Evolutionary conservation across 2,329 filamentous ascomycete species (phyloP).

Genomic region (Fusarium sp.): DNA sequence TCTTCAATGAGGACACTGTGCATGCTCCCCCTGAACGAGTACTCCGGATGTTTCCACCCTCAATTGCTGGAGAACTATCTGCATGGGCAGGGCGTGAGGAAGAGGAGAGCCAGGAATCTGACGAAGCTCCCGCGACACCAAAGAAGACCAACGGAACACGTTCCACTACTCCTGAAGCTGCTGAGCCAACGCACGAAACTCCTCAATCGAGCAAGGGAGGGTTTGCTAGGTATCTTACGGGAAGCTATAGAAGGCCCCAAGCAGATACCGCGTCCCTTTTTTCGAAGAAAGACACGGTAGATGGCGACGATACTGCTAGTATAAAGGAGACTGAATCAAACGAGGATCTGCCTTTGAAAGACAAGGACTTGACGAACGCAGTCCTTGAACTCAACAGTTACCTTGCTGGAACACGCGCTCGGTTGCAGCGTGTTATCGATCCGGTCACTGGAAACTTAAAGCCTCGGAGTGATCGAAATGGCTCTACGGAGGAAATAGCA

Average conservation of each 20-base stretch:
- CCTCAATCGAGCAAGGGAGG: slow-evolving; percentile 56
- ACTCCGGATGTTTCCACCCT: slow-evolving; percentile 82
- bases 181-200: slow-evolving; percentile 44
- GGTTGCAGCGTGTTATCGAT: slow-evolving; percentile 71
- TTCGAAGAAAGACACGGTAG: slow-evolving; percentile 64
- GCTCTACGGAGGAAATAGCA: slow-evolving; percentile 61
- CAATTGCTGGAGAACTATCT: slow-evolving; percentile 85
- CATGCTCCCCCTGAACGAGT: slow-evolving; percentile 90
- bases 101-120: slow-evolving; percentile 49
- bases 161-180: slow-evolving; percentile 45
- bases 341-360: slow-evolving; percentile 70
- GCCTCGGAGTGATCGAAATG: slow-evolving; percentile 57
- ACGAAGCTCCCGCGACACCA: slow-evolving; percentile 49
- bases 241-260: slow-evolving; percentile 57
- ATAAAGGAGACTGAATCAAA: slow-evolving; percentile 56
- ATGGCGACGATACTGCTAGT: slow-evolving; percentile 67
- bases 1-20: slow-evolving; percentile 86
- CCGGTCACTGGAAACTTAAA: slow-evolving; percentile 72
- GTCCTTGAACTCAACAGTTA: slow-evolving; percentile 88
- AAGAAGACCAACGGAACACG: slow-evolving; percentile 47
- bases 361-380: slow-evolving; percentile 84
- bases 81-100: slow-evolving; percentile 58
- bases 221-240: slow-evolving; percentile 66
- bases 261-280: slow-evolving; percentile 69
- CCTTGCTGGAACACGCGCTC: slow-evolving; percentile 82